phyloP scores from a whole-genome alignment of 345 rosid species.

The Aurinia saxatilis region DNA sequence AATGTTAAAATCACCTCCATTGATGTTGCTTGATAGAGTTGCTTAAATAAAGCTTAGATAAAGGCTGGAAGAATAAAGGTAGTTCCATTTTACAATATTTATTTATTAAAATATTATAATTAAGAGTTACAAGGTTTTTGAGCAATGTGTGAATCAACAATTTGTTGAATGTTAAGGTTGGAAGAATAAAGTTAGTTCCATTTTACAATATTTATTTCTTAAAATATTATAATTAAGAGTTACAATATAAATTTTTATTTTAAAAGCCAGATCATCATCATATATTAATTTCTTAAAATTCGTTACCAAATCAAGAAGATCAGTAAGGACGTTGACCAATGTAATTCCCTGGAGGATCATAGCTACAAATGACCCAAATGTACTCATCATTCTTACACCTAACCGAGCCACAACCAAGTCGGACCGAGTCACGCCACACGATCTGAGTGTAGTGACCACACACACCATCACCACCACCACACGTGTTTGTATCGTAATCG shows the following conservation, averaged over 20 bases:
- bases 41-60: too few relatives aligned
- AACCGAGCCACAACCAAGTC: conserved; percentile 57
- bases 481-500: conserved; percentile 33
- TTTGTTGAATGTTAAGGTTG: too few relatives aligned
- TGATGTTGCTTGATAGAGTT: too few relatives aligned
- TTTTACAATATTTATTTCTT: too few relatives aligned
- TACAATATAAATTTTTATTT: neutral
- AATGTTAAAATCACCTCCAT: too few relatives aligned
- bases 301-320: neutral
- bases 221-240: too few relatives aligned
- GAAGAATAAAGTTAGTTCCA: too few relatives aligned
- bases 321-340: conserved; percentile 39
- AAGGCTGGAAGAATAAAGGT: too few relatives aligned
- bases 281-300: neutral
- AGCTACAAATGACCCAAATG: conserved; percentile 50
- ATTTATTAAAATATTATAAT: too few relatives aligned
- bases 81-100: too few relatives aligned
- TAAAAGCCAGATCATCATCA: neutral
- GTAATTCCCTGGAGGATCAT: conserved; percentile 50
- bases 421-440: conserved; percentile 56
- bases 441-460: conserved; percentile 66
- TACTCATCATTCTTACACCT: conserved; percentile 42
- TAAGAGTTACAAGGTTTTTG: too few relatives aligned
- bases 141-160: too few relatives aligned
- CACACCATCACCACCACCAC: conserved; percentile 27